phyloP scores from a whole-genome alignment of 441 rosid species.

The Breynia disticha region DNA sequence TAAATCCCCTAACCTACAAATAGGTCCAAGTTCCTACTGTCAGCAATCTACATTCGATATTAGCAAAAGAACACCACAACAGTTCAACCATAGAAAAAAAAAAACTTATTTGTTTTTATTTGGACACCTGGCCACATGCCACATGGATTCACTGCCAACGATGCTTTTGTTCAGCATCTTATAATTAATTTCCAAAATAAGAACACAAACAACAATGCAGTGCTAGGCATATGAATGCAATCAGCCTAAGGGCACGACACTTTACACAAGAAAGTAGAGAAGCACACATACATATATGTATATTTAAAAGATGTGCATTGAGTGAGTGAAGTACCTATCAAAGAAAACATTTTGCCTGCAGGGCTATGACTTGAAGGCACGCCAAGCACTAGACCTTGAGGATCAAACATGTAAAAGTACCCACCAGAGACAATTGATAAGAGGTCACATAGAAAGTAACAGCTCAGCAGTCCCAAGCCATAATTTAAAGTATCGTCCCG shows the following conservation, averaged over 20 bases:
- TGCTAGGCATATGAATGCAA: slow-evolving; percentile 1
- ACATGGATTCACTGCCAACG: no score
- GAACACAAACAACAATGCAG: neutral
- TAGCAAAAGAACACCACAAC: no score
- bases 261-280: neutral
- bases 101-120: no score
- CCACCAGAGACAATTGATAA: slow-evolving; percentile 85
- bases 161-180: neutral
- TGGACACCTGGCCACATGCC: no score
- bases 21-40: no score
- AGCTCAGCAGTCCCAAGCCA: slow-evolving; percentile 92
- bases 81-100: no score
- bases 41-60: no score
- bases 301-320: neutral
- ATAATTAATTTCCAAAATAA: neutral
- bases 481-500: slow-evolving; percentile 80
- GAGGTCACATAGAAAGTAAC: slow-evolving; percentile 76
- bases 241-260: neutral
- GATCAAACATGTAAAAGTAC: slow-evolving; percentile 92
- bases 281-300: no score
- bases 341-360: slow-evolving; percentile 81
- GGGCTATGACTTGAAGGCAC: slow-evolving; percentile 61
- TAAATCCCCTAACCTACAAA: neutral
- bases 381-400: slow-evolving; percentile 72
- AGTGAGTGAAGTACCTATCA: slow-evolving; percentile 45